Conservation (phyloP, 2,329 filamentous ascomycete genomes). For the Pseudocercospora fuligena region DNA sequence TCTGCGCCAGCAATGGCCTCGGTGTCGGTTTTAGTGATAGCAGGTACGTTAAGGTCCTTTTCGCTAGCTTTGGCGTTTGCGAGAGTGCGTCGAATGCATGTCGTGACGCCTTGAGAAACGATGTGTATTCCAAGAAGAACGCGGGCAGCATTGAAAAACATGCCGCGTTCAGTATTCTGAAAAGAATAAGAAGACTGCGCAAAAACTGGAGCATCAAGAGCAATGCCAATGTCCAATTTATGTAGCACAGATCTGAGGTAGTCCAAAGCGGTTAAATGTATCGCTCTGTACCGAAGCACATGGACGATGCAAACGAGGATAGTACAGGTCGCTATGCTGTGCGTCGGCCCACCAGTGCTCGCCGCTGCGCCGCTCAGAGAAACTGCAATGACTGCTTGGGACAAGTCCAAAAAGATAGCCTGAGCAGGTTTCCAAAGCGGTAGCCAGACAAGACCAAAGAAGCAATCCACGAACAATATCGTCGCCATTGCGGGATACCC, state of each 20-base stretch:
- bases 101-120: constrained; percentile 44
- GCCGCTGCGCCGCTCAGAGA: constrained; percentile 82
- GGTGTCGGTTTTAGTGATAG: constrained; percentile 38
- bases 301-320: constrained; percentile 65
- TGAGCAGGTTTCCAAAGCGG: constrained; percentile 87
- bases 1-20: constrained; percentile 38
- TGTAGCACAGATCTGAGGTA: constrained; percentile 45
- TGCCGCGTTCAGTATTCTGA: constrained; percentile 38
- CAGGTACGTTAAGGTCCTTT: constrained; percentile 36
- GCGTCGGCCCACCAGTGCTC: constrained; percentile 69
- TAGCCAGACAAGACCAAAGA: constrained; percentile 78
- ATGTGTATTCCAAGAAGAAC: constrained; percentile 44
- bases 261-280: constrained; percentile 45
- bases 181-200: constrained; percentile 38
- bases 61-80: constrained; percentile 44
- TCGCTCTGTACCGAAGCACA: constrained; percentile 58
- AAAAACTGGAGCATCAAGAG: constrained; percentile 38
- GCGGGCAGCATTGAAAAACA: constrained; percentile 39
- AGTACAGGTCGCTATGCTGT: constrained; percentile 73
- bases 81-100: constrained; percentile 42
- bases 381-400: constrained; percentile 90
- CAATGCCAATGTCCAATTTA: constrained; percentile 40
- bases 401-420: constrained; percentile 84
- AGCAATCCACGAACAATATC: constrained; percentile 82
- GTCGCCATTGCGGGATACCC: constrained; percentile 86